A percentile compares a stretch with the other conserved stretches of the same genome.
Conservation (phyloP, 495 filamentous ascomycete genomes). For the Podospora didyma region DNA sequence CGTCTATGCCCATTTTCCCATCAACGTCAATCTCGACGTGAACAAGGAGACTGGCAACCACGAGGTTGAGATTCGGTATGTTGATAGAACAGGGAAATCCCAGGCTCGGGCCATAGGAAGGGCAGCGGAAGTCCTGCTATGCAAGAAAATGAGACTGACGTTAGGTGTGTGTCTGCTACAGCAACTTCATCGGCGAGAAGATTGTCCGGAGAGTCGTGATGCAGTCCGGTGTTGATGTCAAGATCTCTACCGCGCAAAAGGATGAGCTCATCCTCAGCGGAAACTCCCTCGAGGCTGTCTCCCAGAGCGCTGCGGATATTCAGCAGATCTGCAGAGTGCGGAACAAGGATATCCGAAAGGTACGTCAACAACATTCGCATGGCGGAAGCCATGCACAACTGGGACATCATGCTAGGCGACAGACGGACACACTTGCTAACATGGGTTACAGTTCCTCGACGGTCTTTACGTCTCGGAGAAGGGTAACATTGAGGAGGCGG, state of each 20-base stretch:
- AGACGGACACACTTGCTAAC: slow-evolving; percentile 27
- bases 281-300: slow-evolving; percentile 94
- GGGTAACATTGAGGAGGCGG: slow-evolving; percentile 66
- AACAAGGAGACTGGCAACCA: slow-evolving; percentile 80
- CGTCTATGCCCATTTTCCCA: slow-evolving; percentile 99
- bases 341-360: slow-evolving; percentile 99
- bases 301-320: slow-evolving; percentile 96
- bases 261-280: slow-evolving; percentile 90
- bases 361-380: slow-evolving; percentile 25
- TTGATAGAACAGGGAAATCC: neutral
- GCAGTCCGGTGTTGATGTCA: slow-evolving; percentile 84
- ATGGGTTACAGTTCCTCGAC: slow-evolving; percentile 82
- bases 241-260: slow-evolving; percentile 86
- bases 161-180: slow-evolving; percentile 30
- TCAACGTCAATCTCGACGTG: slow-evolving; percentile 99
- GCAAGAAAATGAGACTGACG: neutral
- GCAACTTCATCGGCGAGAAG: slow-evolving; percentile 99
- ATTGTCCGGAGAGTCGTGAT: slow-evolving; percentile 88
- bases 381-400: too few relatives aligned
- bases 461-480: slow-evolving; percentile 98
- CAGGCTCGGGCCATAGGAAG: neutral
- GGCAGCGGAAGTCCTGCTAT: slow-evolving; percentile 22
- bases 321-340: slow-evolving; percentile 98
- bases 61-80: slow-evolving; percentile 97
- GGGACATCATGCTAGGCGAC: neutral